Base-by-base conservation (phyloP, 2,329 filamentous ascomycete genomes). In the Fusarium torreyae region DNA sequence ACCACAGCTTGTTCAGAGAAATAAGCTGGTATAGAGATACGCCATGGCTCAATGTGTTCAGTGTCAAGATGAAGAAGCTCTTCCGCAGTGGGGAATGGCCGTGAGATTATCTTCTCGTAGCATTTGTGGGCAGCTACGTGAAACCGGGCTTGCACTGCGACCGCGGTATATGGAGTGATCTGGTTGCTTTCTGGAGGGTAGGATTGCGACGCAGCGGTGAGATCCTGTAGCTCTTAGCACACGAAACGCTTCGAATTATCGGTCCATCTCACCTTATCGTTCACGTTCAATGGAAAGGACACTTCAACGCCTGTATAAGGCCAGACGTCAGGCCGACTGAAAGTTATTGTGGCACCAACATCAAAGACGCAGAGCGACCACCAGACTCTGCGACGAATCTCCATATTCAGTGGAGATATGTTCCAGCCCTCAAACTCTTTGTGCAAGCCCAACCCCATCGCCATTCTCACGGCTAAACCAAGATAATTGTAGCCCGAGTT, bases 401-500 rank as follows among this genome's bases (percentile, higher is more conserved):
- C 80, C 74, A 76, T 76, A 22, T 75, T 77, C 4, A 77, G 72
- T 3, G 78, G 72, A 3, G 76, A 76, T 24, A 79, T 76, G 28
- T 74, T 75, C 57, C 71, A 74, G 4, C 74, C 76, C 5, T 76
- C 73, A 8, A 80, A 76, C 49, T 86, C 83, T n/a, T 81, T 81
- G 66, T 87, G 84, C 3, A 87, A 75, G 0, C 85, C 85, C 8
- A 87, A 69, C 0, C 84, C 83, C 42, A 86, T 77, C 1, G 84
- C 84, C 80, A 86, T 84, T 24, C 84, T 77, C 18, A 82, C 79
- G 0, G 85, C 84, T 18, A 86, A 78, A 0, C 84, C 85, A n/a
- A 85, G 78, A 52, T 84, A 84, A 65, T 85, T 86, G 71, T 85
- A 86, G 1, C 83, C 83, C 0, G 84, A 85, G 66, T 87, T 87